Evolutionary conservation across 805 yeast genomes (phyloP).

Genomic region (Metschnikowia cerradonensis): DNA sequence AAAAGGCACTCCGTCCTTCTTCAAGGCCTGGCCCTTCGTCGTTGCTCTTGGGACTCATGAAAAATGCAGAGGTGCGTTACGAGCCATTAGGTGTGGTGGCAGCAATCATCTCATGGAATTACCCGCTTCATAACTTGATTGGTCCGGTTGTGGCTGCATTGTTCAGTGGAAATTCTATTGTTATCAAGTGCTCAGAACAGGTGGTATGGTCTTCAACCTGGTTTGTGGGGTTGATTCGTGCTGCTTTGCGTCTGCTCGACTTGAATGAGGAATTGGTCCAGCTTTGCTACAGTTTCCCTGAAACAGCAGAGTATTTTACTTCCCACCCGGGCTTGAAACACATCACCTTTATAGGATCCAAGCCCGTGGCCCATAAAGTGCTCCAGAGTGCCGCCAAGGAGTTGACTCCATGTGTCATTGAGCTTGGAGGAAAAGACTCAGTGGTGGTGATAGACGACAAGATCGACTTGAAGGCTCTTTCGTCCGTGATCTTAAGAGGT

Average conservation of each 20-base stretch:
- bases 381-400: conserved; percentile 76
- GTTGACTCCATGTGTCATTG: conserved; percentile 93
- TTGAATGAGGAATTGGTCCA: conserved; percentile 82
- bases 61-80: conserved; percentile 88
- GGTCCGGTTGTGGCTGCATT: conserved; percentile 90
- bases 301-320: conserved; percentile 81
- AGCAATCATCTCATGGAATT: conserved; percentile 94
- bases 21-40: conserved; percentile 85
- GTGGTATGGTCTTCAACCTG: conserved; percentile 92
- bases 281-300: conserved; percentile 83
- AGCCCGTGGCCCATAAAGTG: conserved; percentile 88
- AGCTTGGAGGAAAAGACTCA: conserved; percentile 95
- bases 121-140: conserved; percentile 90
- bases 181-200: conserved; percentile 92
- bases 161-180: conserved; percentile 87
- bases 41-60: conserved; percentile 73
- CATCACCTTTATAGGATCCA: conserved; percentile 94
- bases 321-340: conserved; percentile 80
- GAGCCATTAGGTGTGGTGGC: conserved; percentile 89
- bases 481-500: conserved; percentile 85
- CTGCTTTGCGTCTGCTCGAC: conserved; percentile 69
- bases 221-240: conserved; percentile 66
- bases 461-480: conserved; percentile 48
- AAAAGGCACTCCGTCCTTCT: conserved; percentile 61
- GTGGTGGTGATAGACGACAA: conserved; percentile 82